Evolutionary conservation across 371 early-diverging fungal genomes (phyloP), one percentile per base, ranked within the genome.

Genomic region (Nematocida parisii): DNA sequence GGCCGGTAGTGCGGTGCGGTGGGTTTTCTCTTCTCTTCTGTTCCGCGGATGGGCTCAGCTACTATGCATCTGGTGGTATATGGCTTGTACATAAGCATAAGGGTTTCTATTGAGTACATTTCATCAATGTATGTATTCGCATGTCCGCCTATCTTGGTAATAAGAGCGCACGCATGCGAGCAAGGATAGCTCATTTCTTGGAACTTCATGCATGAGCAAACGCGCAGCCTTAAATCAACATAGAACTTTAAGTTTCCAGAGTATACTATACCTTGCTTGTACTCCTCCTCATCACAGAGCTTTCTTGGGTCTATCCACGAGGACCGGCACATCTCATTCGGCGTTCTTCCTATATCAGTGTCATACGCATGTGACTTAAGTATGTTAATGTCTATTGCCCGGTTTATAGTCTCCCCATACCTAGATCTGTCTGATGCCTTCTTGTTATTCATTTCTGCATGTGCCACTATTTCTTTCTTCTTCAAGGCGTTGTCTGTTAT

Each of bases 171-270:
- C 44, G 85, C 87, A 71, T 87, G 87, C 2, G 75, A 52, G 81
- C 87, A 87, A 2, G 87, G 86, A 44, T 86, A 85, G 39, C 72
- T 40, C 66, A 84, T 81, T 55, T 84, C 83, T 68, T 87, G 85
- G 66, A 74, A 87, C 73, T 74, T 87, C 58, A 84, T 84, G 66
- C 87, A 87, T 9, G 72, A 70, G 73, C 86, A 87, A 27, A 66
- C 83, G 9, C 57, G 13, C 9, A 83, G 75, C 20, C 77, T 40
- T 45, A 87, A 54, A 81, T 85, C 80, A 20, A 85, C 85, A 61
- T 77, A 61, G 61, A 73, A 84, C 22, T 75, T 56, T 13, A 61
- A 66, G 20, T 72, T 75, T 5, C 45, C 46, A 7, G 47, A 11
- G 54, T 77, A 70, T 4, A 77, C 80, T n/a, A 77, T 75, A 0